Base-by-base conservation (phyloP, 768 basidiomycete genomes). In the Tephrocybe rancida region DNA sequence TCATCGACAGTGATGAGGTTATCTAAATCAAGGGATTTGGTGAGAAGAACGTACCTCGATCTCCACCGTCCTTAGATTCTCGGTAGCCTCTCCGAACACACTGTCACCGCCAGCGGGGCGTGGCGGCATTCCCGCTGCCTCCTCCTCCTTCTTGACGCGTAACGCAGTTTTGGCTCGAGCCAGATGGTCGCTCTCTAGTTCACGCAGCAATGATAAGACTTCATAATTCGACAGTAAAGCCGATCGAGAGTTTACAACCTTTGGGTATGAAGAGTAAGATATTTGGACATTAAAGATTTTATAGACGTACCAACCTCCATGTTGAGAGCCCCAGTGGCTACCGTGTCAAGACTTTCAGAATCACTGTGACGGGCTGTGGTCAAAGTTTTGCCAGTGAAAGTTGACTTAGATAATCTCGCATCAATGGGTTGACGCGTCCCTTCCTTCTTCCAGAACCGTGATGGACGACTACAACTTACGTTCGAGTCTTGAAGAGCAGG, bases 221-320 rank as follows among this genome's bases (percentile, higher is more conserved):
- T 98, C 95, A 62, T 78, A 84, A 70, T 97, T 96, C 27, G 92
- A 89, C 14, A 98, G 81, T 48, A 96, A 83, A n/a, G 91, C 85
- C 14, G 89, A 75, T 47, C 89, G 82, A 10, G 85, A 64, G 56
- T 88, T 84, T 52, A 92, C 62, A 22, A 91, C 82, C 88, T 92
- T n/a, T 14, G 19, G 32, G 10, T 4, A 6, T 30, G 47, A 34
- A 1, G 6, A 25, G 4, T 21, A 14, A 30, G 9, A 34, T 24
- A 42, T 29, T 35, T 7, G 29, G 29, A 5, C 5, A 30, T 5
- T 32, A 26, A n/a, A 30, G 8, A 5, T 14, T 1, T 16, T 0
- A 27, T 22, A 8, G 24, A 26, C 25, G 26, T 27, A 44, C 24
- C 24, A 14, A 54, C 53, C 47, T 54, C 53, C 53, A 54, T 54